Evolutionary conservation across 805 yeast genomes (phyloP).

Genomic region (Sungouiella thailandica): DNA sequence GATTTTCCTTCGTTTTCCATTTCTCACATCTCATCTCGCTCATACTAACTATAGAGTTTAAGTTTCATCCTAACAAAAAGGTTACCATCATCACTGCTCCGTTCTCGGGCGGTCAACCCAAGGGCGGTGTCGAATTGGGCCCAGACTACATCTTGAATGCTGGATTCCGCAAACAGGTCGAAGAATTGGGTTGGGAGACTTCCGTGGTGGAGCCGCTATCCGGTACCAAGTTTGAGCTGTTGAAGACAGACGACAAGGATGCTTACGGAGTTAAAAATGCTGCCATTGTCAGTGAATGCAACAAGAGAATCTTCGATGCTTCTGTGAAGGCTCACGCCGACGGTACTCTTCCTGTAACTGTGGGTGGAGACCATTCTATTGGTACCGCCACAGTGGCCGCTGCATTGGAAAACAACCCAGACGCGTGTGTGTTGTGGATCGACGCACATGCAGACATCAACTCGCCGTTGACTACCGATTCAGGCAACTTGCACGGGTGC

Average conservation of each 20-base stretch:
- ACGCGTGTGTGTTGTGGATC: slow-evolving; percentile 89
- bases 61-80: slow-evolving; percentile 48
- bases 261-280: slow-evolving; percentile 65
- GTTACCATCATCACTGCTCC: slow-evolving; percentile 83
- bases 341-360: slow-evolving; percentile 64
- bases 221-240: slow-evolving; percentile 39
- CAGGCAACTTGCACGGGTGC: slow-evolving; percentile 95
- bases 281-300: slow-evolving; percentile 68
- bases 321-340: slow-evolving; percentile 47
- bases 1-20: no score
- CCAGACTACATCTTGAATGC: slow-evolving; percentile 74
- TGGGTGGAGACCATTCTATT: slow-evolving; percentile 97
- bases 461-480: slow-evolving; percentile 74
- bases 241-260: slow-evolving; percentile 41
- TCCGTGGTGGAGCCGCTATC: slow-evolving; percentile 50
- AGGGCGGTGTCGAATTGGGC: slow-evolving; percentile 89
- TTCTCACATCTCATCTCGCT: no score
- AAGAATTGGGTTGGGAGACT: slow-evolving; percentile 69
- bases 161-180: slow-evolving; percentile 63
- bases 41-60: slow-evolving; percentile 31
- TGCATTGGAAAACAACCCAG: slow-evolving; percentile 71
- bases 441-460: slow-evolving; percentile 98
- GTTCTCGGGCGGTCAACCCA: slow-evolving; percentile 93
- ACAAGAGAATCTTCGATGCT: slow-evolving; percentile 56
- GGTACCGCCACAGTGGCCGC: slow-evolving; percentile 93